Evolutionary conservation across 495 filamentous ascomycete species (phyloP).

Genomic region (Penicillium bialowiezense): DNA sequence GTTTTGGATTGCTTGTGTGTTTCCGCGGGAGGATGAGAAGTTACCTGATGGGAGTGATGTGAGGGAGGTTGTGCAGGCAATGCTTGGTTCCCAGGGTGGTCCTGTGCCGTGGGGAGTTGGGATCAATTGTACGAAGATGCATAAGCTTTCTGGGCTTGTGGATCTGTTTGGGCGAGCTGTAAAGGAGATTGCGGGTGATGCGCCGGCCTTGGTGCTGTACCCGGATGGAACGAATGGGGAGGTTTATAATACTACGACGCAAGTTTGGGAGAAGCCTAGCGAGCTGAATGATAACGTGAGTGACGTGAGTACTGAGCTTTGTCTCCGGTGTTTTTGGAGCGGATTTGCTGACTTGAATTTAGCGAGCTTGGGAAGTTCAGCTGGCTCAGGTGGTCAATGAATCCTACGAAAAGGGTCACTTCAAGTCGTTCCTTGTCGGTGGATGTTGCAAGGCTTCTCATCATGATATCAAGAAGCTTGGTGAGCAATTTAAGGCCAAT

Average conservation of each 20-base stretch:
- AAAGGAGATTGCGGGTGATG: constrained; percentile 2
- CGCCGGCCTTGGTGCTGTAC: constrained; percentile 59
- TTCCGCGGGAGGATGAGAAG: constrained; percentile 49
- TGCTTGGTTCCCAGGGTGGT: constrained; percentile 17
- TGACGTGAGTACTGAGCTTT: constrained; percentile 16
- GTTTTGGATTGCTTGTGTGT: constrained; percentile 64
- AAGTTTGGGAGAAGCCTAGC: constrained; percentile 51
- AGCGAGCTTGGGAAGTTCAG: constrained; percentile 51
- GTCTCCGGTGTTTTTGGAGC: neutral
- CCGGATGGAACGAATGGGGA: constrained; percentile 68
- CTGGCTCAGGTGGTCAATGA: constrained; percentile 32
- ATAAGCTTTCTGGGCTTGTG: constrained; percentile 49
- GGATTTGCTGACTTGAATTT: constrained; percentile 9
- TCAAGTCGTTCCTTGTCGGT: constrained; percentile 53
- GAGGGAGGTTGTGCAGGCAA: constrained; percentile 28
- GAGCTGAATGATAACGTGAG: neutral
- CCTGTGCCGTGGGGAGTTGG: constrained; percentile 58
- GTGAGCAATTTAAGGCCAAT: constrained; percentile 20
- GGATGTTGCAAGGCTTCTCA: constrained; percentile 60
- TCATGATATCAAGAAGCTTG: constrained; percentile 47
- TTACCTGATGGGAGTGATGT: constrained; percentile 38
- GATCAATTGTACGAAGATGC: constrained; percentile 63
- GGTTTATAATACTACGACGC: constrained; percentile 59
- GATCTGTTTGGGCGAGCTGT: constrained; percentile 37
- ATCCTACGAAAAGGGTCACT: constrained; percentile 41